These are phyloP conservation scores for Podospora tetraspora DNA, from an alignment of 495 filamentous ascomycete genomes.

Conservation along the genomic window DNA sequence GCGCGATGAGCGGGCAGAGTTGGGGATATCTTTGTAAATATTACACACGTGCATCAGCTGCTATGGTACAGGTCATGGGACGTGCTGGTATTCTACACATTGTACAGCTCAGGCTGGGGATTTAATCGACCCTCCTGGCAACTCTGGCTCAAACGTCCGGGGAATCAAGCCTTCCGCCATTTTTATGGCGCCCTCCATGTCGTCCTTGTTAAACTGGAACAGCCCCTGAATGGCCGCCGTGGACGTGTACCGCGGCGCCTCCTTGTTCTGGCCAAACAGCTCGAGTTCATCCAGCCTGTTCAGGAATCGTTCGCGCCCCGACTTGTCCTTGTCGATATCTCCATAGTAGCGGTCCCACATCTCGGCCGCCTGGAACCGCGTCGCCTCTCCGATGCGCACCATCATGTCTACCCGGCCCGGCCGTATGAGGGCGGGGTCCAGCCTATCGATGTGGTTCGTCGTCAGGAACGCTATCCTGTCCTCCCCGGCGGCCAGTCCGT, in stretches of 20 bases:
- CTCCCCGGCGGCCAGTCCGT: conserved; percentile 92
- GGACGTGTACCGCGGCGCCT: conserved; percentile 56
- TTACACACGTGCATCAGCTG: conserved; percentile 9
- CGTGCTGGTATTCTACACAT: conserved; percentile 4
- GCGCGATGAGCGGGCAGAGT: background rate
- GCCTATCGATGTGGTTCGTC: conserved; percentile 85
- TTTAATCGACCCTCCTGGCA: conserved; percentile 25
- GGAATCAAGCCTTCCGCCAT: conserved; percentile 67
- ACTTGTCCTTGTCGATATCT: conserved; percentile 62
- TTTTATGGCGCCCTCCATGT: conserved; percentile 78
- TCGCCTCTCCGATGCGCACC: conserved; percentile 81
- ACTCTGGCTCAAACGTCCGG: conserved; percentile 43
- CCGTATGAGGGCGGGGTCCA: conserved; percentile 83
- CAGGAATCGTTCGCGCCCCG: conserved; percentile 51
- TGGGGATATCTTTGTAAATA: background rate
- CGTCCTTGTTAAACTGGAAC: conserved; percentile 88
- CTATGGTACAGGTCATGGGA: conserved; percentile 7
- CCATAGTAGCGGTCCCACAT: conserved; percentile 96
- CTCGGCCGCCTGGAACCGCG: conserved; percentile 71
- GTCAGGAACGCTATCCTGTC: conserved; percentile 91
- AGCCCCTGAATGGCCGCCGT: conserved; percentile 88
- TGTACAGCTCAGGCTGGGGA: conserved; percentile 21
- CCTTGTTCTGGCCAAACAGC: conserved; percentile 37
- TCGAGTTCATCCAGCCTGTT: conserved; percentile 44
- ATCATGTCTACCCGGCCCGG: conserved; percentile 94